Evolutionary conservation across 139 green algal species (phyloP), one percentile per base, ranked within the genome.

Genomic region (Chlamydomonas eustigma): DNA sequence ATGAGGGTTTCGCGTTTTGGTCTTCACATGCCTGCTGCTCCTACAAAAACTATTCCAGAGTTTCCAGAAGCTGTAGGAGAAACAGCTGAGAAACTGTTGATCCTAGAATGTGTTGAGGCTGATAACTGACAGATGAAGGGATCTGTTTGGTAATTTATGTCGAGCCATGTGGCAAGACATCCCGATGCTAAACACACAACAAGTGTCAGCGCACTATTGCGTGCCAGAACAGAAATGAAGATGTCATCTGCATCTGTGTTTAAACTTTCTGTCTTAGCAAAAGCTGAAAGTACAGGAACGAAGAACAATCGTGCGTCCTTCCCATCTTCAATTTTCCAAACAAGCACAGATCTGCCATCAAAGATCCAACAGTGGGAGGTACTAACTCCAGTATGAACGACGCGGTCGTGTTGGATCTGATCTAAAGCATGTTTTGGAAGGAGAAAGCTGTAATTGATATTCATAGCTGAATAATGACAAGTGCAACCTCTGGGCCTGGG

Each of bases 311-410:
- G 70, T 0, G 77, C 77, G 22, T 82, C 77, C 33, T 71, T 73
- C 35, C 77, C 77, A 39, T 82, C 77, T 2, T 39, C 34, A 32
- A 71, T 75, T n/a, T 70, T 70, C 77, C 77, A 82, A 52, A 82
- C 22, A 39, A 38, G 71, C 22, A 82, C 63, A 31, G 67, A 36
- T 32, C 39, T 6, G 31, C 58, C 58, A n/a, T n/a, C 37, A 0
- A 74, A 64, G 4, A 74, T 35, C 77, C 77, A 82, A 1, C 39
- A 74, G 58, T 67, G 76, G 28, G 50, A 35, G 28, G 37, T 35
- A 44, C 71, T 72, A 6, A 81, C 30, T 51, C 76, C 77, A 30
- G 33, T 39, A 33, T 75, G 71, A 28, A 75, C 52, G n/a, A 35
- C 52, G n/a, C n/a, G n/a, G n/a, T n/a, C n/a, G n/a, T n/a, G n/a